Conservation (phyloP, 73 alveolate species). For the Blepharisma stoltei region DNA sequence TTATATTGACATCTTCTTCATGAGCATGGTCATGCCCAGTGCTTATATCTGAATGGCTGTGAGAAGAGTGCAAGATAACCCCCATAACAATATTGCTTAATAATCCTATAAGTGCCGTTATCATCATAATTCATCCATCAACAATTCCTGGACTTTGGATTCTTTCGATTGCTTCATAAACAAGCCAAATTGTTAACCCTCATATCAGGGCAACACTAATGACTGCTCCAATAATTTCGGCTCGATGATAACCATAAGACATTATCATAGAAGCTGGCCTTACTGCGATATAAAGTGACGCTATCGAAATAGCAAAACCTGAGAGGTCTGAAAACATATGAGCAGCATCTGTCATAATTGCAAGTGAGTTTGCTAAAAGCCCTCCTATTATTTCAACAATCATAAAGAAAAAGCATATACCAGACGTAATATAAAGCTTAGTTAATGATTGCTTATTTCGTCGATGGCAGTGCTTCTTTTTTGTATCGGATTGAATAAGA, state of each 20-base stretch:
- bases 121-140: conserved; percentile 76
- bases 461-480: too few relatives aligned
- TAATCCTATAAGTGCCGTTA: conserved; percentile 81
- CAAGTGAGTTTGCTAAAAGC: conserved; percentile 74
- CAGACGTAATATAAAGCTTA: neutral
- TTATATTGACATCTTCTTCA: conserved; percentile 68
- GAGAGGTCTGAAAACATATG: conserved; percentile 91
- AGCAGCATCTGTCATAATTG: conserved; percentile 97
- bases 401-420: conserved; percentile 69
- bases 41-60: conserved; percentile 42
- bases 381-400: conserved; percentile 85
- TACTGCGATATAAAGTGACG: conserved; percentile 69
- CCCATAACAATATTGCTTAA: conserved; percentile 84
- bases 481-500: too few relatives aligned
- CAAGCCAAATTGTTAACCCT: conserved; percentile 85
- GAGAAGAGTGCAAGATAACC: conserved; percentile 75
- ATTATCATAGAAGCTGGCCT: conserved; percentile 73
- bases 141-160: conserved; percentile 52
- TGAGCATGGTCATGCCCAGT: neutral
- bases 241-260: conserved; percentile 91
- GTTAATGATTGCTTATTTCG: too few relatives aligned
- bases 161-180: conserved; percentile 84
- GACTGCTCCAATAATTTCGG: conserved; percentile 90
- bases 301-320: conserved; percentile 85
- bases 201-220: conserved; percentile 84